phyloP scores from a whole-genome alignment of 441 rosid genomes.

The Raphanus hybrid region DNA sequence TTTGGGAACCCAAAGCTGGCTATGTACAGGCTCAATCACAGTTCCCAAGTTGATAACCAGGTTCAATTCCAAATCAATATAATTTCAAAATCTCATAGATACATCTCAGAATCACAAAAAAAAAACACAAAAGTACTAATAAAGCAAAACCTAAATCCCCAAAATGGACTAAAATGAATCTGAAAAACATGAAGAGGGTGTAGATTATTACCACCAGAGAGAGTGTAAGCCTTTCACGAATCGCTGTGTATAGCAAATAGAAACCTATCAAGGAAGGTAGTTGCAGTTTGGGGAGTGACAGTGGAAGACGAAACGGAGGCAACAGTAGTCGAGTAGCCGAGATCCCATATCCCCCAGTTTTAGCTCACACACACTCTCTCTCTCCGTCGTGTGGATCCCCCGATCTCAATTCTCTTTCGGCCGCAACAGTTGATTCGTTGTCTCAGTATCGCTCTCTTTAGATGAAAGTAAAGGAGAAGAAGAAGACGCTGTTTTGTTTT shows the following conservation, averaged over 20 bases:
- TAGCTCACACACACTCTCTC: conserved; percentile 13
- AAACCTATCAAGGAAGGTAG: conserved; percentile 26
- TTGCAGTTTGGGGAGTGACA: conserved; percentile 27
- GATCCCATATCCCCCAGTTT: conserved; percentile 31
- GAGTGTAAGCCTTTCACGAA: not conserved
- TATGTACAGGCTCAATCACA: not conserved
- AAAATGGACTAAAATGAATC: conserved; percentile 22
- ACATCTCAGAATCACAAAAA: not conserved
- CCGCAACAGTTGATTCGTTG: conserved; percentile 64
- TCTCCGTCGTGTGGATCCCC: conserved; percentile 30
- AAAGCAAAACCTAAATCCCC: conserved; percentile 34
- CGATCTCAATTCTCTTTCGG: conserved; percentile 40
- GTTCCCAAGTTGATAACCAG: conserved; percentile 1
- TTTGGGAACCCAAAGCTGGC: conserved; percentile 5
- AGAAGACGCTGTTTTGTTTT: not conserved
- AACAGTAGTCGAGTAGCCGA: conserved; percentile 14
- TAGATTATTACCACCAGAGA: conserved; percentile 18
- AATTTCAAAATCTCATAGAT: not conserved
- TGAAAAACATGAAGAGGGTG: conserved; percentile 1
- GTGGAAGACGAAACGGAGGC: conserved; percentile 29
- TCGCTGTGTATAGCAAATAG: conserved; percentile 8
- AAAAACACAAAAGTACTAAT: not conserved
- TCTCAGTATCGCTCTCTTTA: conserved; percentile 38
- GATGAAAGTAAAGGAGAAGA: too few relatives aligned
- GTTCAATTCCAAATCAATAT: not conserved